Conservation (phyloP, 2,329 filamentous ascomycete species). For the Colletotrichum kahawae region DNA sequence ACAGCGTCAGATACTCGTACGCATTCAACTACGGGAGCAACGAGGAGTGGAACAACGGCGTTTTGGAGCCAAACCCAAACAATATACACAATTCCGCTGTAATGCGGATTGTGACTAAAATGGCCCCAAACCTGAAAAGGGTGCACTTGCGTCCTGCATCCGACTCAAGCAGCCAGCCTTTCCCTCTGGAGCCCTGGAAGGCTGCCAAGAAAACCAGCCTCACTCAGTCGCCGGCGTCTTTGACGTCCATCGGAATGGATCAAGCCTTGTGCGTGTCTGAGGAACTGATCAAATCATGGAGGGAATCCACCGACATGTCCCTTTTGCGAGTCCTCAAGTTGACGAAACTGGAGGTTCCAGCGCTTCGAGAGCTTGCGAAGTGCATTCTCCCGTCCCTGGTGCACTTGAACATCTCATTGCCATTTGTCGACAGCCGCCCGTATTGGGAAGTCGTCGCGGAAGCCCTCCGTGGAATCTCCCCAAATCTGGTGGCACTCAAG, state of each 20-base stretch:
- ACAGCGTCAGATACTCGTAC: background rate
- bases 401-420: background rate
- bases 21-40: background rate
- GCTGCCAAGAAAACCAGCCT: background rate
- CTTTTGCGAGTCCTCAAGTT: background rate
- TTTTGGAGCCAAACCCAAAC: background rate
- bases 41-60: too few species aligned
- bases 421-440: background rate
- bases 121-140: background rate
- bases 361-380: background rate
- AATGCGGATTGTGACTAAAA: background rate
- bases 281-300: background rate
- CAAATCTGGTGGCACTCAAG: background rate
- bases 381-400: background rate
- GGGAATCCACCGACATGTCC: background rate
- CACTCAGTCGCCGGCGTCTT: background rate
- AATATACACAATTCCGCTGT: background rate
- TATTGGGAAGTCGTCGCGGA: background rate
- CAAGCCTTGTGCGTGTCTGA: background rate
- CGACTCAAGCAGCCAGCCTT: background rate
- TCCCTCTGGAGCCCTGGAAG: background rate
- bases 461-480: background rate
- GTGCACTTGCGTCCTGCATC: background rate
- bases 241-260: background rate
- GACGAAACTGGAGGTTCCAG: background rate